Evolutionary conservation across 1,284 basidiomycete genomes (phyloP), one percentile per base, ranked within the genome.

Genomic region (Clitocybe nebularis): DNA sequence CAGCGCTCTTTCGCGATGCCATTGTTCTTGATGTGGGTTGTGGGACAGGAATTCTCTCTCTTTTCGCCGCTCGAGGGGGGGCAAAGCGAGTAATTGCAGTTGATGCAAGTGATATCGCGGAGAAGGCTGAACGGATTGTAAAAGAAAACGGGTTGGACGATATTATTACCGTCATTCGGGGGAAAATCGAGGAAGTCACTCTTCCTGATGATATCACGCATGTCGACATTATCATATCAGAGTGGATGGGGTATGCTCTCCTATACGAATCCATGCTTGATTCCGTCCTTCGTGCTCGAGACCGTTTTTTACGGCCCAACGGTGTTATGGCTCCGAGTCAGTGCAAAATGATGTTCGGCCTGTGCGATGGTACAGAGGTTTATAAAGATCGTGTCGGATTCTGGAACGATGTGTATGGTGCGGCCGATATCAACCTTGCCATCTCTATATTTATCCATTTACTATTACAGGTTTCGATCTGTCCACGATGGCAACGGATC

Each of bases 181-280:
- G 91, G 30, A 95, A 94, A 62, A 76, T 97, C 2, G 94, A 97
- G 63, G 81, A 93, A 29, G 83, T 97, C 44, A 63, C 63, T 5
- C 66, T 89, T 0, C 84, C 89, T 2, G 79, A 83, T 17, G 79
- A 66, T 20, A 70, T 85, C 35, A 72, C 79, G 10, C 75, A 89
- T 38, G 93, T 98, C 24, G 94, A 98, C 61, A 77, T 98, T 39
- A 93, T 99, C 59, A 74, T 98, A 38, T 93, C 89, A 21, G 95
- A 99, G 65, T 99, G 95, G 95, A 98, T 98, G 95, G 91, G 91
- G 3, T 93, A 93, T 58, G 88, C 87, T 24, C 71, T 93, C 17
- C 74, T 96, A 16, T 98, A 98, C 64, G 95, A 99, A 65, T 91
- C 88, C 34, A 98, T 98, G 95, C 77, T 98, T 17, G 94, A 97